phyloP scores from a whole-genome alignment of 768 basidiomycete species.

The Candolleomyces aberdarensis region DNA sequence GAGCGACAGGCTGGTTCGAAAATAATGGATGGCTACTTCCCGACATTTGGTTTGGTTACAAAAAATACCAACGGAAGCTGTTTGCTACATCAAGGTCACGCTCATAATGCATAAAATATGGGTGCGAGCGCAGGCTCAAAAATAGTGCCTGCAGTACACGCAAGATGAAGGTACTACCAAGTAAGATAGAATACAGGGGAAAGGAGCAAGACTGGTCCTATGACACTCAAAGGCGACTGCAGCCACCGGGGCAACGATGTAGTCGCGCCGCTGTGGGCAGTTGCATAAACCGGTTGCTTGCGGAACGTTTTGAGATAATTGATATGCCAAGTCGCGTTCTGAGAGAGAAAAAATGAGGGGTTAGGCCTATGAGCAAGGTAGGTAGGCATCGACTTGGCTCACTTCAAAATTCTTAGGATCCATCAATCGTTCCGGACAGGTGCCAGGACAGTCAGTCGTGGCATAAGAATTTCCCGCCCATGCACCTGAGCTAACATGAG shows the following conservation, averaged over 20 bases:
- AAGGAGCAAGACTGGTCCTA: neutral
- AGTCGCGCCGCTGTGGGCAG: neutral
- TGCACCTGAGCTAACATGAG: constrained; percentile 44
- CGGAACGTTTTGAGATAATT: constrained; percentile 78
- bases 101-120: no score
- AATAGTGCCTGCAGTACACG: no score
- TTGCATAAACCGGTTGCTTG: constrained; percentile 32
- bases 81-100: no score
- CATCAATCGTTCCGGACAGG: constrained; percentile 25
- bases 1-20: no score
- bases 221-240: neutral
- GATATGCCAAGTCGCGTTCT: constrained; percentile 85
- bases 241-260: neutral
- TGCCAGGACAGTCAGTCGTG: constrained; percentile 62
- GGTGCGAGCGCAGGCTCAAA: no score
- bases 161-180: neutral
- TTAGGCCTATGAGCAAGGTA: neutral
- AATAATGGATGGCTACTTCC: no score
- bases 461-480: constrained; percentile 83
- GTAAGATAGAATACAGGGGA: neutral
- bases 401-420: constrained; percentile 41
- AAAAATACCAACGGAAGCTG: no score
- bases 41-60: no score
- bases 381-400: constrained; percentile 21
- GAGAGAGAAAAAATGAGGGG: neutral